Base-by-base conservation (phyloP, 306 rosid genomes). In the Spatholobus suberectus region DNA sequence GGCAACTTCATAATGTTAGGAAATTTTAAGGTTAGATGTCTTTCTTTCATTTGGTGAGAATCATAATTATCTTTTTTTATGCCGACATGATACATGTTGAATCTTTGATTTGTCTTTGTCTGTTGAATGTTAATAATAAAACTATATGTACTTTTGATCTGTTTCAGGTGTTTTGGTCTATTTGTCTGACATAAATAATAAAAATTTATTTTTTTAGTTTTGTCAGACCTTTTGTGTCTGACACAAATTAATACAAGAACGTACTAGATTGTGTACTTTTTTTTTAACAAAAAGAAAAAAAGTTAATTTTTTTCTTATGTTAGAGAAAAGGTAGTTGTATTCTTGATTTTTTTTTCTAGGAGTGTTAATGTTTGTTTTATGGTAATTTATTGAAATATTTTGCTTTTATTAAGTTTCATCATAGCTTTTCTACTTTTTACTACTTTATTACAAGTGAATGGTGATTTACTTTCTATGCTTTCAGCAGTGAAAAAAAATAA, bases 21-120 rank as follows among this genome's bases (percentile, higher is more conserved):
- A 29, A 29, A 29, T 1, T 29, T 29, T 29, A 29, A 29, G 32
- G n/a, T n/a, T n/a, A n/a, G n/a, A n/a, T n/a, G n/a, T n/a, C n/a
- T n/a, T n/a, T n/a, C n/a, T n/a, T n/a, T n/a, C n/a, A 29, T 29
- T 29, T 29, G 3, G 3, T 1, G 3, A 20, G 1, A 38, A 24
- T 18, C 3, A 66, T 6, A 0, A 1, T 54, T 27, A 34, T 73
- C 4, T 14, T 38, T 73, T 9, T 59, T 21, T 4, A 17, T 1
- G 0, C 0, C 1, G 5, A 74, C 6, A 24, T 0, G 0, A 0
- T 0, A 15, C 0, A 14, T 0, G 0, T n/a, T 0, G 1, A 6
- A 15, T 14, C 3, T 11, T 0, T 37, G 2, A 75, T 17, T 63
- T 76, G 27, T 37, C 24, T n/a, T 4, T 0, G 12, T 3, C 0